Evolutionary conservation across 306 rosid species (phyloP).

Genomic region (Delonix regia): DNA sequence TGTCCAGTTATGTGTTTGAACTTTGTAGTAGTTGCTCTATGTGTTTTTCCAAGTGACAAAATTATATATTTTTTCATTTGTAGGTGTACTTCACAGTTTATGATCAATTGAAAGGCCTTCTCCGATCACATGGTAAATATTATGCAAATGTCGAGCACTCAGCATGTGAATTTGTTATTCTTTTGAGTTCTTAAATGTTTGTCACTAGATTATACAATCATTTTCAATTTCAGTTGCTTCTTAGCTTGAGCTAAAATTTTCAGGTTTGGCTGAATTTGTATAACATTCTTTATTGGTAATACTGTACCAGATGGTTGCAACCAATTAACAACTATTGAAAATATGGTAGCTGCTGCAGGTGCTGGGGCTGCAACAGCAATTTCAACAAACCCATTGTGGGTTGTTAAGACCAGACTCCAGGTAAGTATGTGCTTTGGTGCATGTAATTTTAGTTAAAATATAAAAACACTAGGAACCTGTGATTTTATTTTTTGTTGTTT

Average conservation of each 20-base stretch:
- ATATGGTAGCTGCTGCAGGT: conserved; percentile 88
- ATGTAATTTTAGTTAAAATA: conserved; percentile 4
- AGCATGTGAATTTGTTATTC: conserved; percentile 11
- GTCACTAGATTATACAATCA: neutral
- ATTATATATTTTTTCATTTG: conserved; percentile 35
- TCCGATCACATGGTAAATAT: conserved; percentile 71
- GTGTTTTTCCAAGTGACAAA: conserved; percentile 37
- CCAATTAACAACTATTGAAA: conserved; percentile 64
- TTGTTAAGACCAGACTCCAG: conserved; percentile 97
- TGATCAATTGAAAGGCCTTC: conserved; percentile 75
- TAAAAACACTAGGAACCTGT: neutral
- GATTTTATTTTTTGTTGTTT: neutral
- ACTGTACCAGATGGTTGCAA: conserved; percentile 45
- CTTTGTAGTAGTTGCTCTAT: conserved; percentile 30
- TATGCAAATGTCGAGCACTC: conserved; percentile 23
- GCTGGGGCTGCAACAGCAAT: conserved; percentile 96
- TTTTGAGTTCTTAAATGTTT: conserved; percentile 18
- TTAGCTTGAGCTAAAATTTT: conserved; percentile 5
- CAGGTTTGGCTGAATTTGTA: conserved; percentile 15
- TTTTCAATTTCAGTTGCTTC: conserved; percentile 26
- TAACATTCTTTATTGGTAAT: conserved; percentile 17
- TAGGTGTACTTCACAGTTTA: conserved; percentile 94
- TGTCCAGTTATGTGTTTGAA: conserved; percentile 13
- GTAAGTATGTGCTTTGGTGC: conserved; percentile 55
- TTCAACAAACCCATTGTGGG: conserved; percentile 95